Evolutionary conservation across 345 rosid genomes (phyloP).

Genomic region (Firmiana major): DNA sequence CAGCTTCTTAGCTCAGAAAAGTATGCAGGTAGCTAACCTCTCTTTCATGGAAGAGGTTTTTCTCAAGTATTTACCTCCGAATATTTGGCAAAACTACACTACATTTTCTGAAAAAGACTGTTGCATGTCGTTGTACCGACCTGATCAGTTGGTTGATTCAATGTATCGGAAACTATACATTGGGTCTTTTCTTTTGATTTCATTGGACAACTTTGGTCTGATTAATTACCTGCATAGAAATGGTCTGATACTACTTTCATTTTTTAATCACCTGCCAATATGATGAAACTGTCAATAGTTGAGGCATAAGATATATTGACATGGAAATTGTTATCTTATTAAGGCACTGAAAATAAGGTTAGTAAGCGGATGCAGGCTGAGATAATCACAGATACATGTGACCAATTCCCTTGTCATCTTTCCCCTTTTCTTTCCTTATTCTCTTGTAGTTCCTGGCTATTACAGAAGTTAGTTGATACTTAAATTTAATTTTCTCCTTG

Average conservation of each 20-base stretch:
- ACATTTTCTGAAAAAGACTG: neutral
- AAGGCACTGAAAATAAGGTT: neutral
- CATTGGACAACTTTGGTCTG: neutral
- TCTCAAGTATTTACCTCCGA: neutral
- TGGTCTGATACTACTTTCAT: neutral
- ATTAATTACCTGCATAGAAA: neutral
- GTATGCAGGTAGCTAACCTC: slow-evolving; percentile 19
- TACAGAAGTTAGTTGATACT: neutral
- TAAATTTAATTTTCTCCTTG: neutral
- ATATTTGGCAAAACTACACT: neutral
- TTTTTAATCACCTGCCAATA: neutral
- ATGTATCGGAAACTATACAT: neutral
- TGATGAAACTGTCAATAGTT: neutral
- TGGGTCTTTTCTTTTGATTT: neutral
- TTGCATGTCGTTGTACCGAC: no score
- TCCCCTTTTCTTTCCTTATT: neutral
- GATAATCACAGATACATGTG: neutral
- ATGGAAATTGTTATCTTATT: neutral
- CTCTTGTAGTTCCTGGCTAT: neutral
- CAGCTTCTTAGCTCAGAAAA: slow-evolving; percentile 2
- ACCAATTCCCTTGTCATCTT: neutral
- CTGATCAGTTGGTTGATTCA: neutral
- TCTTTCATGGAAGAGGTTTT: neutral
- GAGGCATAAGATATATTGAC: neutral
- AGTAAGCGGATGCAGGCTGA: neutral